A percentile compares a stretch with the other conserved stretches of the same genome.
Conservation (phyloP, 345 rosid species). For the Dipteronia sinensis region DNA sequence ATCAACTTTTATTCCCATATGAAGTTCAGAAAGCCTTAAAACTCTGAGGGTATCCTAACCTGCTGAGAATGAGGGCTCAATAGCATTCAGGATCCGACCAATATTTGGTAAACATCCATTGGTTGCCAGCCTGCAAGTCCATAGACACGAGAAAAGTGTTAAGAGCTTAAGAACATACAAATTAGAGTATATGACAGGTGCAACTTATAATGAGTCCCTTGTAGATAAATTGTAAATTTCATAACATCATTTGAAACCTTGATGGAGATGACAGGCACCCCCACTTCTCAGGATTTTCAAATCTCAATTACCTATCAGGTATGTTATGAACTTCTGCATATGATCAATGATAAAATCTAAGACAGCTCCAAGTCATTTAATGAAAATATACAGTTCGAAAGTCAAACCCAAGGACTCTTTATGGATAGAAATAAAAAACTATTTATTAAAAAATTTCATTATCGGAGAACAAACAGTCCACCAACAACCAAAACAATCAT, state of each 20-base stretch:
- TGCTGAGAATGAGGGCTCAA: neutral
- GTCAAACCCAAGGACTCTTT: neutral
- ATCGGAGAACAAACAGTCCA: neutral
- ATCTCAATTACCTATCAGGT: neutral
- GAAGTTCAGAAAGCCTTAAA: neutral
- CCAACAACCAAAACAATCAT: neutral
- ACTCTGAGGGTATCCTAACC: neutral
- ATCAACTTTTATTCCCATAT: neutral
- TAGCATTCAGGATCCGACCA: slow-evolving; percentile 1
- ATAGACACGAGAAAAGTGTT: neutral
- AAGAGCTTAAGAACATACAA: neutral
- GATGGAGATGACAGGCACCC: neutral
- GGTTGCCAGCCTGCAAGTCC: slow-evolving; percentile 9
- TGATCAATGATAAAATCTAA: neutral
- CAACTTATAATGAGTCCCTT: neutral
- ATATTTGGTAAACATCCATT: slow-evolving; percentile 6
- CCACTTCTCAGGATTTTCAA: neutral
- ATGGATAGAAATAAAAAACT: neutral
- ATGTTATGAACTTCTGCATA: neutral
- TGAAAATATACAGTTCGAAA: no score
- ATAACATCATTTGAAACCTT: neutral
- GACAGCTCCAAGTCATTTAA: neutral
- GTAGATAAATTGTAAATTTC: neutral
- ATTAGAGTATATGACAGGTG: neutral
- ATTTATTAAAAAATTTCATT: neutral